Percentiles rank a stretch among this genome's conserved stretches.
Conservation (phyloP, 805 yeast genomes). For the Nakazawaea ernobii region DNA sequence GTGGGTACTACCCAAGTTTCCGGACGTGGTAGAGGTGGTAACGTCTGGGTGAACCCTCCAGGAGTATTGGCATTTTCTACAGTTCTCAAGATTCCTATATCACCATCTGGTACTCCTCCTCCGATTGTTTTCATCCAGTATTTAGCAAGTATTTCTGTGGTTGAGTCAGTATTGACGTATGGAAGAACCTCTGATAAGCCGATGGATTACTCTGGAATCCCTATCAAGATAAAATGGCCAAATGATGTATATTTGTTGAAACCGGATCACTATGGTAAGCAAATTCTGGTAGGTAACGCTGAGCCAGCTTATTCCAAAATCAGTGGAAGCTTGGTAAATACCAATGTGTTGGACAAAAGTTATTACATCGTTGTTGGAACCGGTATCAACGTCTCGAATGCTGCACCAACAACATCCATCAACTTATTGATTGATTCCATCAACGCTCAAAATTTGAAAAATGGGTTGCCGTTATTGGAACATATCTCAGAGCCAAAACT, state of each 20-base stretch:
- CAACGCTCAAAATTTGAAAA: conserved; percentile 42
- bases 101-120: conserved; percentile 35
- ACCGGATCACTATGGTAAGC: conserved; percentile 47
- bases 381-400: conserved; percentile 78
- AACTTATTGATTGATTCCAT: conserved; percentile 60
- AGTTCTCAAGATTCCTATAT: conserved; percentile 52
- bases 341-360: conserved; percentile 54
- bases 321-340: conserved; percentile 80
- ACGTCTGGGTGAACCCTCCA: conserved; percentile 89
- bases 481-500: conserved; percentile 37
- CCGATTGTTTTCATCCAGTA: conserved; percentile 85
- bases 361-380: conserved; percentile 76
- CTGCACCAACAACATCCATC: conserved; percentile 90
- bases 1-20: conserved; percentile 81
- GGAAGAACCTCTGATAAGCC: conserved; percentile 23
- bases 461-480: conserved; percentile 27
- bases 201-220: conserved; percentile 59
- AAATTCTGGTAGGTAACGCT: conserved; percentile 26
- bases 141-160: conserved; percentile 73
- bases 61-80: conserved; percentile 86
- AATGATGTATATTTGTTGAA: conserved; percentile 79
- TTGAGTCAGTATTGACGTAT: conserved; percentile 67
- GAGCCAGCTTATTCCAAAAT: conserved; percentile 71
- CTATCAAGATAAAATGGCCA: conserved; percentile 91
- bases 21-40: conserved; percentile 94